A percentile compares a stretch with the other conserved stretches of the same genome.
Evolutionary conservation across 2,329 filamentous ascomycete genomes (phyloP).

Genomic region (Fusarium coffeatum): DNA sequence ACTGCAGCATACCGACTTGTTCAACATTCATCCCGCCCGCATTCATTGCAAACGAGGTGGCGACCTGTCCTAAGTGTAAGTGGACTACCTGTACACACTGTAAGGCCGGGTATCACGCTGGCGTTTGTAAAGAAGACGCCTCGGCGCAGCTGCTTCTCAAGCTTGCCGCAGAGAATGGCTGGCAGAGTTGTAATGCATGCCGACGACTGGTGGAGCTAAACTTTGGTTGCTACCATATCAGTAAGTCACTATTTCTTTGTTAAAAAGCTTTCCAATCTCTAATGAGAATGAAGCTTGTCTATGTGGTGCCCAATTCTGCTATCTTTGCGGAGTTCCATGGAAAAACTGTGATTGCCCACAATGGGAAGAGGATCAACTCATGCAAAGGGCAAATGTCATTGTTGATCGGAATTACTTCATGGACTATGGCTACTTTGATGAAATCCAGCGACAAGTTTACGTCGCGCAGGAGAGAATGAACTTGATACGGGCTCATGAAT

Average conservation of each 20-base stretch:
- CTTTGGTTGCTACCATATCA: slow-evolving; percentile 67
- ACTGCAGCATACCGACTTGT: slow-evolving; percentile 61
- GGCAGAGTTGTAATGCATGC: slow-evolving; percentile 64
- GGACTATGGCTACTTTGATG: neutral
- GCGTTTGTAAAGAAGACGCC: slow-evolving; percentile 61
- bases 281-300: slow-evolving; percentile 53
- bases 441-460: neutral
- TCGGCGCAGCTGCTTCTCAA: slow-evolving; percentile 54
- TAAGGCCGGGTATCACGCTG: slow-evolving; percentile 58
- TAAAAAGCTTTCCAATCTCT: neutral
- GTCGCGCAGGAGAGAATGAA: slow-evolving; percentile 2
- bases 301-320: slow-evolving; percentile 63
- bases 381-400: slow-evolving; percentile 50
- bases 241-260: slow-evolving; percentile 48
- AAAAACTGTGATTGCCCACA: slow-evolving; percentile 54
- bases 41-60: slow-evolving; percentile 50
- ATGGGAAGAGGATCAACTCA: slow-evolving; percentile 52
- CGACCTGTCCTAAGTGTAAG: slow-evolving; percentile 57
- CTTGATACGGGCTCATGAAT: slow-evolving; percentile 53
- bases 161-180: slow-evolving; percentile 56
- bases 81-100: slow-evolving; percentile 62
- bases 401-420: slow-evolving; percentile 42
- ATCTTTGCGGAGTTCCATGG: slow-evolving; percentile 58
- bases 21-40: slow-evolving; percentile 58
- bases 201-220: slow-evolving; percentile 59